Percentiles rank a stretch among this genome's conserved stretches.
phyloP scores from a whole-genome alignment of 1,139 yeast species.

The Debaryomyces fabryi region DNA sequence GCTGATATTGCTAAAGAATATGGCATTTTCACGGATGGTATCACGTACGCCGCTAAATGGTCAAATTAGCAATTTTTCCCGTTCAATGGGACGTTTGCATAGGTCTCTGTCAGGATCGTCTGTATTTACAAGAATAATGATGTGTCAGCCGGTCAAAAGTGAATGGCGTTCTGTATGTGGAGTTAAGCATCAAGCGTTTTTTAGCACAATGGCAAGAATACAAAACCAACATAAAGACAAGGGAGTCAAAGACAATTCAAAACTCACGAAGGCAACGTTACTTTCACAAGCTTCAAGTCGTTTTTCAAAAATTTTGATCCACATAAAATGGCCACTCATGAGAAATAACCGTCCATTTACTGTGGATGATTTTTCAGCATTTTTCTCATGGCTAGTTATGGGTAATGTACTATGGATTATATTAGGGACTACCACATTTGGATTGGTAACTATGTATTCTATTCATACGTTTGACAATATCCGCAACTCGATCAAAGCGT shows the following conservation, averaged over 20 bases:
- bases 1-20: background rate
- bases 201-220: background rate
- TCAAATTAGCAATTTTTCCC: background rate
- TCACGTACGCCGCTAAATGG: background rate
- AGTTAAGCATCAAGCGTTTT: slow-evolving; percentile 1
- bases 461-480: slow-evolving; percentile 43
- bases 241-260: background rate
- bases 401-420: slow-evolving; percentile 62
- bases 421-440: slow-evolving; percentile 67
- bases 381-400: slow-evolving; percentile 58
- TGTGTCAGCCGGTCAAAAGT: background rate
- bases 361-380: slow-evolving; percentile 57
- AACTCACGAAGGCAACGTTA: slow-evolving; percentile 38
- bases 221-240: background rate
- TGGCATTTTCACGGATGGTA: background rate
- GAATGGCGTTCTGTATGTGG: background rate
- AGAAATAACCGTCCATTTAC: slow-evolving; percentile 54
- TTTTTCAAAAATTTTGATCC: slow-evolving; percentile 49
- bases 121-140: background rate
- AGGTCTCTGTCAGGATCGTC: background rate
- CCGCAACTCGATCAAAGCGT: slow-evolving; percentile 21
- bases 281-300: slow-evolving; percentile 47
- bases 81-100: background rate
- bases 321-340: slow-evolving; percentile 61
- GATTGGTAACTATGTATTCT: slow-evolving; percentile 53